Evolutionary conservation across 1,284 basidiomycete species (phyloP).

Genomic region (Takashimella koratensis): DNA sequence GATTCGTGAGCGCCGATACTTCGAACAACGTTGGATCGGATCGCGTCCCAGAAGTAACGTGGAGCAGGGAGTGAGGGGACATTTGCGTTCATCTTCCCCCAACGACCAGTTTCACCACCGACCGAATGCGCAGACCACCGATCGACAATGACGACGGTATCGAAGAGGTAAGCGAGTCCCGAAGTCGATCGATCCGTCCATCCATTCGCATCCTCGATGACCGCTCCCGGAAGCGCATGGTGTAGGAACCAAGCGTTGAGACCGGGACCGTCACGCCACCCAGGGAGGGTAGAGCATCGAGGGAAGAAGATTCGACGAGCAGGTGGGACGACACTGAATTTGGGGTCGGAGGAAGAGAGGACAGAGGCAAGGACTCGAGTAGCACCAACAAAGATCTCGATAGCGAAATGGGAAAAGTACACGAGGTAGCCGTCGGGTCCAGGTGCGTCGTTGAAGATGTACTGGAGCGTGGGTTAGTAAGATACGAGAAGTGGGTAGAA

Average conservation of each 20-base stretch:
- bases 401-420: constrained; percentile 23
- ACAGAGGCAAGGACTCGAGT: constrained; percentile 22
- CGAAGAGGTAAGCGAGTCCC: constrained; percentile 35
- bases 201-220: constrained; percentile 34
- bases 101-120: constrained; percentile 25
- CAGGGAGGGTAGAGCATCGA: constrained; percentile 21
- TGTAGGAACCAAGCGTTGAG: constrained; percentile 39
- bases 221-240: constrained; percentile 29
- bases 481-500: neutral
- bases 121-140: constrained; percentile 38
- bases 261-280: constrained; percentile 36
- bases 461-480: constrained; percentile 12
- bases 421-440: constrained; percentile 10
- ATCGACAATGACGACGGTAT: constrained; percentile 44
- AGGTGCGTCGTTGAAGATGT: constrained; percentile 41
- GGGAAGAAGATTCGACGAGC: constrained; percentile 37
- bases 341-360: constrained; percentile 7
- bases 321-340: constrained; percentile 6
- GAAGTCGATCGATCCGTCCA: constrained; percentile 28
- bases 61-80: constrained; percentile 22
- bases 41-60: constrained; percentile 29
- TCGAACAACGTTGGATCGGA: constrained; percentile 27
- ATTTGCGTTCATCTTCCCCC: constrained; percentile 46
- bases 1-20: constrained; percentile 16
- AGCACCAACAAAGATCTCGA: constrained; percentile 35